A percentile compares a stretch with the other conserved stretches of the same genome.
Conservation (phyloP, 768 basidiomycete species). For the Tylopilus subfusipes region DNA sequence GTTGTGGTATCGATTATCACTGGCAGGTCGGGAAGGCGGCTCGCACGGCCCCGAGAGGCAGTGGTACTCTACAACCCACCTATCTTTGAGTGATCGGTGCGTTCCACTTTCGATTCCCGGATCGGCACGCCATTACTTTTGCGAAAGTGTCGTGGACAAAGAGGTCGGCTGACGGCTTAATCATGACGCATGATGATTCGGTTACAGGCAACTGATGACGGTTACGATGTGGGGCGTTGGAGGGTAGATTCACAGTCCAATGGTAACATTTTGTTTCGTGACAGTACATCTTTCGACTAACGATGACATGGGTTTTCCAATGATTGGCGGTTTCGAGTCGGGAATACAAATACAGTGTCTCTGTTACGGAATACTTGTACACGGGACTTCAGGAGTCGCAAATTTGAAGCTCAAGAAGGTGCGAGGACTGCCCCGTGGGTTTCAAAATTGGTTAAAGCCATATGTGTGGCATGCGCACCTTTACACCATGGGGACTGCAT, state of each 20-base stretch:
- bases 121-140: no score
- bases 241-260: not conserved
- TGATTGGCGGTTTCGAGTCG: not conserved
- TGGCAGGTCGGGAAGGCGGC: not conserved
- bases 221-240: no score
- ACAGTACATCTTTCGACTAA: not conserved
- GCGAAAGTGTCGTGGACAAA: no score
- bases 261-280: not conserved
- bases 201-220: no score
- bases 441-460: not conserved
- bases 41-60: not conserved
- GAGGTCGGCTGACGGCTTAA: no score
- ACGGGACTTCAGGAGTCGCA: not conserved
- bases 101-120: no score
- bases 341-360: conserved; percentile 22
- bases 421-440: not conserved
- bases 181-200: no score
- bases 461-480: conserved; percentile 8
- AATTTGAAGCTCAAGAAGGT: not conserved
- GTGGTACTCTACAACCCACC: not conserved
- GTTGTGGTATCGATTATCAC: no score
- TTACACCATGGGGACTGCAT: conserved; percentile 16
- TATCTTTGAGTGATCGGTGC: no score
- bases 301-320: not conserved
- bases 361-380: conserved; percentile 4